These are phyloP conservation scores for Oehlia diaphana DNA, from an alignment of 192 early-diverging fungal genomes.

Conservation along the genomic window DNA sequence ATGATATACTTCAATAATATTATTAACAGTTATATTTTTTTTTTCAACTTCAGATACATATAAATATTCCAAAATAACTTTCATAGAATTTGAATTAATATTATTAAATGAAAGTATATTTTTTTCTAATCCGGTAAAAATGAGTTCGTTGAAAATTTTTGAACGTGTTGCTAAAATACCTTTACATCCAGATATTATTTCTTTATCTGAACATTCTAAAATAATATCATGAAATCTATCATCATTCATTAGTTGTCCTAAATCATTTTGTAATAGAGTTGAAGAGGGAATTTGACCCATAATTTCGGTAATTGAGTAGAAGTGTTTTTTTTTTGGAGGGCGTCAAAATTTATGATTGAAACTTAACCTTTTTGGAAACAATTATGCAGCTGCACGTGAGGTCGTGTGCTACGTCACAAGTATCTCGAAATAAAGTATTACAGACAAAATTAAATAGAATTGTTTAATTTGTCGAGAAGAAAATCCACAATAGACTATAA, in stretches of 20 bases:
- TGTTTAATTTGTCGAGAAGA: too few relatives aligned
- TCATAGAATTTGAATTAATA: constrained; percentile 4
- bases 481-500: too few relatives aligned
- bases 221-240: not conserved
- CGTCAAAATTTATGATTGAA: too few relatives aligned
- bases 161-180: not conserved
- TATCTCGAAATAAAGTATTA: too few relatives aligned
- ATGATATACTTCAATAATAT: not conserved
- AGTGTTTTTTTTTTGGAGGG: too few relatives aligned
- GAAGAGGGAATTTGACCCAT: not conserved
- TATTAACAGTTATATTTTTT: not conserved
- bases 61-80: constrained; percentile 9
- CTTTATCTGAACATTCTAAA: not conserved
- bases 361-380: too few relatives aligned
- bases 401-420: too few relatives aligned
- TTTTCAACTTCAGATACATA: not conserved
- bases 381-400: too few relatives aligned
- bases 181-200: not conserved
- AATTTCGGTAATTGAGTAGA: not conserved
- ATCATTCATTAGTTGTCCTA: not conserved
- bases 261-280: not conserved
- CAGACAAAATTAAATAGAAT: too few relatives aligned
- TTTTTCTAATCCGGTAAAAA: not conserved
- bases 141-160: not conserved
- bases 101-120: not conserved